These are phyloP conservation scores for Aethionema arabicum DNA, from an alignment of 345 rosid species.

Conservation along the genomic window DNA sequence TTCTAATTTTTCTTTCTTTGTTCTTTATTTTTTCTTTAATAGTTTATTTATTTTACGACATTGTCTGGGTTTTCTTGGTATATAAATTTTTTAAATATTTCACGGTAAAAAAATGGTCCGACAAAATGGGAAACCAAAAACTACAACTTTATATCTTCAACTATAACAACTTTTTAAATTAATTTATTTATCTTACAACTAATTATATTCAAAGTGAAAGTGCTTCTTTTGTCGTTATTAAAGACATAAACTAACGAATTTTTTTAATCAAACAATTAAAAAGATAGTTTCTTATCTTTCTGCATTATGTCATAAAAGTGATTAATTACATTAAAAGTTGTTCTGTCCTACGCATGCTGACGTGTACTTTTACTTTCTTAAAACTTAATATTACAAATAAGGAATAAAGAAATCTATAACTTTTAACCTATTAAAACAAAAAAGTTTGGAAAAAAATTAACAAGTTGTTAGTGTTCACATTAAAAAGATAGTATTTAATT, in stretches of 20 bases:
- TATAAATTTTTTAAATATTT: background rate
- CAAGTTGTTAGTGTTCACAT: constrained; percentile 12
- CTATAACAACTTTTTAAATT: background rate
- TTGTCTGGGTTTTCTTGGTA: no score
- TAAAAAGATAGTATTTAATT: constrained; percentile 3
- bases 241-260: constrained; percentile 14
- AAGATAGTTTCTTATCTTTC: constrained; percentile 2
- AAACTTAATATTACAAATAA: constrained; percentile 25
- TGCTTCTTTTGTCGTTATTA: constrained; percentile 31
- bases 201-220: constrained; percentile 16
- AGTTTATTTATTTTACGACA: no score
- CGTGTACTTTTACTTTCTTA: constrained; percentile 14
- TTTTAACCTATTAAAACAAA: background rate
- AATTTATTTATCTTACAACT: background rate
- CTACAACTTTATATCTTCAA: constrained; percentile 8
- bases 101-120: background rate
- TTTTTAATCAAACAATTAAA: background rate
- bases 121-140: constrained; percentile 12
- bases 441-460: background rate
- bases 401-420: constrained; percentile 19
- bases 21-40: no score
- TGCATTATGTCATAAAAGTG: constrained; percentile 26
- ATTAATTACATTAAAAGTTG: constrained; percentile 24
- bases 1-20: no score
- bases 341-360: constrained; percentile 36